Conservation (phyloP, 1,284 basidiomycete genomes). For the Crocinoboletus sp. region DNA sequence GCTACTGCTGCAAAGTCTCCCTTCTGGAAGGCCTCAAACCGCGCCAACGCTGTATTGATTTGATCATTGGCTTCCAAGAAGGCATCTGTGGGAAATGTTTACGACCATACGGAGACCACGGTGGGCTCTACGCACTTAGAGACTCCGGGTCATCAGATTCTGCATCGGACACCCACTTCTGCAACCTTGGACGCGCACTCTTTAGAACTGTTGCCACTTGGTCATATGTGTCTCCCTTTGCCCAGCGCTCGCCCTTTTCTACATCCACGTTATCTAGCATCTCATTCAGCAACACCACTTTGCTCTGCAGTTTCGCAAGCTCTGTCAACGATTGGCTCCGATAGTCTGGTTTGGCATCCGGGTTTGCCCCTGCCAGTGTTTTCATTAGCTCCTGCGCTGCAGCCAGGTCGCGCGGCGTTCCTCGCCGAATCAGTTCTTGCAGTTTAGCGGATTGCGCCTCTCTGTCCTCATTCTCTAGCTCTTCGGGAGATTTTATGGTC, state of each 20-base stretch:
- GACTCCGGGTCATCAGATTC: conserved; percentile 79
- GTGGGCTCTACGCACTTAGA: conserved; percentile 54
- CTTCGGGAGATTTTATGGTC: conserved; percentile 93
- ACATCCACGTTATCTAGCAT: conserved; percentile 92
- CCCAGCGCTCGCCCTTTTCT: conserved; percentile 66
- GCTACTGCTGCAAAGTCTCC: conserved; percentile 71
- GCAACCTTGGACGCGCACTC: conserved; percentile 89
- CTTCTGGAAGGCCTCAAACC: conserved; percentile 89
- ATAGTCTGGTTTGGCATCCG: conserved; percentile 92
- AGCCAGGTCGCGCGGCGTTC: conserved; percentile 92
- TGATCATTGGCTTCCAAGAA: conserved; percentile 97
- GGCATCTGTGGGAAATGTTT: conserved; percentile 56
- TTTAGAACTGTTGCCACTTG: conserved; percentile 88
- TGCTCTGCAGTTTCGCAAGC: conserved; percentile 91
- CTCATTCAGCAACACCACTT: conserved; percentile 93
- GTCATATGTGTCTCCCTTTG: conserved; percentile 92
- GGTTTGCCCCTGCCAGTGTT: conserved; percentile 90
- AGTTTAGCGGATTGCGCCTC: conserved; percentile 96
- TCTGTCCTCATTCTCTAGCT: conserved; percentile 95
- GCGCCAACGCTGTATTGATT: conserved; percentile 88
- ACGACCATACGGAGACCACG: not conserved
- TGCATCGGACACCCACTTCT: conserved; percentile 98
- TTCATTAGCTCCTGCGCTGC: conserved; percentile 99
- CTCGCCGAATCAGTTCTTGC: conserved; percentile 95
- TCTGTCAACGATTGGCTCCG: conserved; percentile 85